Evolutionary conservation across 352 stramenopile genomes (phyloP).

Genomic region (Pythium periplocum): DNA sequence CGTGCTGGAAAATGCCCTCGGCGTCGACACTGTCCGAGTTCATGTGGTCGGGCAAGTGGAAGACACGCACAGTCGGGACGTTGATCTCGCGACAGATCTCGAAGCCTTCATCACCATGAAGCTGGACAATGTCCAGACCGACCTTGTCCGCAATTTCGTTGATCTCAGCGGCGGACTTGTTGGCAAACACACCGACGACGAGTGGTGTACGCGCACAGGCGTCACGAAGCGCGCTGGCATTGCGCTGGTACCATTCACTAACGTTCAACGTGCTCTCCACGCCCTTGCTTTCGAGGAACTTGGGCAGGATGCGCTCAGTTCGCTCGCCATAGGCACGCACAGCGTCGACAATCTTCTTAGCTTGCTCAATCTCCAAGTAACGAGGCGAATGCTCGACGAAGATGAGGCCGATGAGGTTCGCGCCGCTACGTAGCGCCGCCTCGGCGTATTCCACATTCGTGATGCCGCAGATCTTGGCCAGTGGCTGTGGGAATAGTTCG

Average conservation of each 20-base stretch:
- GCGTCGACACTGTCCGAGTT: constrained; percentile 68
- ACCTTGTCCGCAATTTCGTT: constrained; percentile 82
- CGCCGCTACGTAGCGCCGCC: constrained; percentile 85
- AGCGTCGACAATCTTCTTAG: constrained; percentile 87
- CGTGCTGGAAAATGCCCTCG: constrained; percentile 64
- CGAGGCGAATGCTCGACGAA: constrained; percentile 93
- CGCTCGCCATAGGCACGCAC: constrained; percentile 95
- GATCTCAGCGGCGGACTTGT: constrained; percentile 92
- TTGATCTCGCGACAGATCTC: constrained; percentile 74
- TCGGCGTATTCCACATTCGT: constrained; percentile 92
- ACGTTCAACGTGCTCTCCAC: constrained; percentile 23
- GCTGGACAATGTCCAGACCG: constrained; percentile 96
- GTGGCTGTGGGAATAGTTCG: constrained; percentile 28
- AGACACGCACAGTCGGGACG: constrained; percentile 91
- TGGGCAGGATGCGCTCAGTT: constrained; percentile 45
- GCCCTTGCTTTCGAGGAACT: constrained; percentile 27
- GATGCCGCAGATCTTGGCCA: constrained; percentile 95
- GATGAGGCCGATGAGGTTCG: constrained; percentile 97
- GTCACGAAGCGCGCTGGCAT: constrained; percentile 53
- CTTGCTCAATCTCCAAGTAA: constrained; percentile 74
- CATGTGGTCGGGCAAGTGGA: constrained; percentile 88
- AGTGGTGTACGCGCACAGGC: constrained; percentile 77
- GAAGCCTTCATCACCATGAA: constrained; percentile 96
- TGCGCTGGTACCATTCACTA: constrained; percentile 78
- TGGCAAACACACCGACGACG: constrained; percentile 95